Evolutionary conservation across 2,329 filamentous ascomycete genomes (phyloP), one percentile per base, ranked within the genome.

Genomic region (Cyclaneusma minus): DNA sequence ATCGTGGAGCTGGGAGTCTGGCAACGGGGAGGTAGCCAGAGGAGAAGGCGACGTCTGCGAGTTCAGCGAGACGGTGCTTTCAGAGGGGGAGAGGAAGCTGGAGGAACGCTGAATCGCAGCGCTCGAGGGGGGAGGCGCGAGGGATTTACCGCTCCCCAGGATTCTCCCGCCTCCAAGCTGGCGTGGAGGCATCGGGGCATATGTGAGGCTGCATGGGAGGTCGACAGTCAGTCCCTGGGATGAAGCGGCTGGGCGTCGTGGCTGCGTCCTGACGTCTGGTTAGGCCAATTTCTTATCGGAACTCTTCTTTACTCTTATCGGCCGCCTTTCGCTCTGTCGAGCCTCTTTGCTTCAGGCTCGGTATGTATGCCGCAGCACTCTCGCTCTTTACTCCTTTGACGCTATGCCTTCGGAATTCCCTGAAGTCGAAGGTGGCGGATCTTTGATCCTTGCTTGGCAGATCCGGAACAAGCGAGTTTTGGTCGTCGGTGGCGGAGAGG

Each of bases 401-500:
- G n/a, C n/a, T n/a, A n/a, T n/a, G n/a, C n/a, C n/a, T n/a, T n/a
- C 50, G 26, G 49, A 65, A 26, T 94, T 80, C 46, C 83, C 85
- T 30, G 62, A 77, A 36, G 69, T 95, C 15, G 75, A 94, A 53
- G 81, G 83, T 30, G 87, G 87, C 27, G 89, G 85, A 32, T 95
- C 87, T 34, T 58, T 98, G 38, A 89, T 98, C 36, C 60, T 98
- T 27, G 89, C 89, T 47, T 98, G 87, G 85, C 89, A 95, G 57
- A 75, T 93, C 43, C 78, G 73, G 47, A 75, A 76, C 51, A 94
- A 91, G 54, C 71, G 73, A 37, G 77, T 95, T 10, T 58, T 98
- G n/a, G 80, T 98, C 4, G 71, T 98, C 6, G 89, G 89, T 37
- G 89, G 89, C 42, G 89, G 89, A 51, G 87, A 95, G 65, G 87